A percentile compares a stretch with the other conserved stretches of the same genome.
phyloP scores from a whole-genome alignment of 2,329 filamentous ascomycete species.

The Nemania sp. region DNA sequence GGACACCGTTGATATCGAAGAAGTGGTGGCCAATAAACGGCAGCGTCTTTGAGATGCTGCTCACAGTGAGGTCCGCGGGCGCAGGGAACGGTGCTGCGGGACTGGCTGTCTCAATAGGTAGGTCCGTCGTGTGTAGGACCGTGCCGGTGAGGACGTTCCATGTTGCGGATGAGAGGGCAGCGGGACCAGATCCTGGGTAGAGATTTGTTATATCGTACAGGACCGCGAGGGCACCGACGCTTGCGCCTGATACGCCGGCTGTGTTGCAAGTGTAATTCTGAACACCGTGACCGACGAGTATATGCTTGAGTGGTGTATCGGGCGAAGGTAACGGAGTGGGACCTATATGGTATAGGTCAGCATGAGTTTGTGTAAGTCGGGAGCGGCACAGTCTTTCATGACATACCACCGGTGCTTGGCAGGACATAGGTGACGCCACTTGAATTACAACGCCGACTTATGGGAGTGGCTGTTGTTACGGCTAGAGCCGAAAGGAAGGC shows the following conservation, averaged over 20 bases:
- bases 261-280: conserved; percentile 75
- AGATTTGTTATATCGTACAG: conserved; percentile 68
- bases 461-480: conserved; percentile 46
- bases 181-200: conserved; percentile 59
- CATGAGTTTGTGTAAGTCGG: not conserved
- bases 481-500: conserved; percentile 46
- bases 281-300: conserved; percentile 72
- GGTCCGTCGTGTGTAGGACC: conserved; percentile 55
- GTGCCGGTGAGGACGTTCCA: conserved; percentile 57
- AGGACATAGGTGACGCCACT: conserved; percentile 50
- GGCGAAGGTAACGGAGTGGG: conserved; percentile 60
- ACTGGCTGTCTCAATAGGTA: conserved; percentile 63
- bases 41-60: conserved; percentile 50
- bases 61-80: conserved; percentile 57
- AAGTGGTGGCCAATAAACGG: conserved; percentile 73
- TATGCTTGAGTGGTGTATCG: conserved; percentile 61
- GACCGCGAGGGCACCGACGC: conserved; percentile 68
- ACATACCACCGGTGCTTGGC: conserved; percentile 54
- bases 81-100: conserved; percentile 50
- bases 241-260: conserved; percentile 51
- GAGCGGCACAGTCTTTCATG: conserved; percentile 30
- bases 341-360: conserved; percentile 40
- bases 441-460: conserved; percentile 41
- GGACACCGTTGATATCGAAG: conserved; percentile 67
- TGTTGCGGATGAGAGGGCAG: conserved; percentile 53